phyloP scores from a whole-genome alignment of 2,329 filamentous ascomycete genomes.

The Verruconis gallopava region DNA sequence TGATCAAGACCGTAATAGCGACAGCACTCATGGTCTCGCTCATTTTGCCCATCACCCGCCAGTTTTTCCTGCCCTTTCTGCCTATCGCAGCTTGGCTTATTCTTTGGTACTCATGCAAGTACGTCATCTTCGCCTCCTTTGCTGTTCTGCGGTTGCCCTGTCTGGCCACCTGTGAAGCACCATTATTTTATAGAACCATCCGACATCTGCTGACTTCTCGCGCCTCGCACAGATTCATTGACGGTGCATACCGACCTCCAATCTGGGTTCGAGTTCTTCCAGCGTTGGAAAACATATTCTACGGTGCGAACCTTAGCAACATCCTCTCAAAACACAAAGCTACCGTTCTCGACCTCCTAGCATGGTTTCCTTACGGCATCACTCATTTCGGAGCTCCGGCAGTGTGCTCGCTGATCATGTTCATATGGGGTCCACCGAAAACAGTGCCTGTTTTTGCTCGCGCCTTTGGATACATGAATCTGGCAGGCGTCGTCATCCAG shows the following conservation, averaged over 20 bases:
- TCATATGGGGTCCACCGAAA: constrained; percentile 78
- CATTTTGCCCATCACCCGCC: constrained; percentile 70
- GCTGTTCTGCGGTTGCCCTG: neutral
- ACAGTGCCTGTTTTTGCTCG: constrained; percentile 74
- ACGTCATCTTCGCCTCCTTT: constrained; percentile 31
- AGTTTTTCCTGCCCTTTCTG: constrained; percentile 81
- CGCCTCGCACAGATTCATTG: constrained; percentile 69
- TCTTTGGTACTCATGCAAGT: constrained; percentile 90
- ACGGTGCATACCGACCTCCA: constrained; percentile 73
- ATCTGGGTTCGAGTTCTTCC: constrained; percentile 95
- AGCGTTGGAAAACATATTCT: constrained; percentile 89
- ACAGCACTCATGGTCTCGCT: constrained; percentile 55
- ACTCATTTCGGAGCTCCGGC: constrained; percentile 81
- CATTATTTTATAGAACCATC: too few relatives aligned
- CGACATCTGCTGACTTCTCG: too few relatives aligned
- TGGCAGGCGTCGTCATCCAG: constrained; percentile 77
- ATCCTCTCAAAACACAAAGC: constrained; percentile 85
- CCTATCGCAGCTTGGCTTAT: constrained; percentile 78
- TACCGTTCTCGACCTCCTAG: constrained; percentile 70
- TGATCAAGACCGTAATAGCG: constrained; percentile 63
- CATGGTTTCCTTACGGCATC: constrained; percentile 87
- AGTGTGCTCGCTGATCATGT: constrained; percentile 65
- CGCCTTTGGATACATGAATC: constrained; percentile 85
- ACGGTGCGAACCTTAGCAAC: constrained; percentile 90
- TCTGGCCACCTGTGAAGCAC: neutral